A percentile compares a stretch with the other conserved stretches of the same genome.
phyloP scores from a whole-genome alignment of 495 filamentous ascomycete species.

The Tuber borchii region DNA sequence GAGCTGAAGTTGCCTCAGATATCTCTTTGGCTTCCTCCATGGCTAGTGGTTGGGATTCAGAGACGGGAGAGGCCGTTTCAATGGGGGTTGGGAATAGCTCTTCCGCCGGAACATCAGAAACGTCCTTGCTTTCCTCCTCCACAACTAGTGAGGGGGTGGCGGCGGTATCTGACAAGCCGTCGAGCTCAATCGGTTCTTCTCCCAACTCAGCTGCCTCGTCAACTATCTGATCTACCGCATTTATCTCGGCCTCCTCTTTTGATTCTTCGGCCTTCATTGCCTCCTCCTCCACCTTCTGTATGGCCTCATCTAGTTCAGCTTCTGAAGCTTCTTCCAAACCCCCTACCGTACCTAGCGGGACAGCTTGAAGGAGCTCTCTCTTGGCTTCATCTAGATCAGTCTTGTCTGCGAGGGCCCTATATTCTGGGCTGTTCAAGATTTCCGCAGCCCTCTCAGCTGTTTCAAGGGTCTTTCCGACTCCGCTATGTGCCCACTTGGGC shows the following conservation, averaged over 20 bases:
- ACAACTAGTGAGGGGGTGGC: not conserved
- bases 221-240: not conserved
- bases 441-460: conserved; percentile 53
- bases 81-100: not conserved
- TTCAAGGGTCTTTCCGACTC: conserved; percentile 50
- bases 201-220: not conserved
- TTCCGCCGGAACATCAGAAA: not conserved
- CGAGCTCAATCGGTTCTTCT: not conserved
- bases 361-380: not conserved
- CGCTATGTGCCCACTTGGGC: conserved; percentile 59
- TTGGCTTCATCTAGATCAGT: not conserved
- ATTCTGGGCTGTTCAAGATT: conserved; percentile 50
- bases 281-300: not conserved
- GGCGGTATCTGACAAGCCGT: not conserved
- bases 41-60: not conserved
- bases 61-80: not conserved
- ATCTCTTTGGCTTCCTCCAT: not conserved
- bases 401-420: conserved; percentile 34
- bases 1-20: not conserved
- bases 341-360: not conserved
- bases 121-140: not conserved
- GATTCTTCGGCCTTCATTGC: not conserved
- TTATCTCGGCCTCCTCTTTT: not conserved
- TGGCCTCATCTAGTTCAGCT: not conserved
- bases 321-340: not conserved